Evolutionary conservation across 495 filamentous ascomycete species (phyloP).

Genomic region (Elasticomyces elasticus): DNA sequence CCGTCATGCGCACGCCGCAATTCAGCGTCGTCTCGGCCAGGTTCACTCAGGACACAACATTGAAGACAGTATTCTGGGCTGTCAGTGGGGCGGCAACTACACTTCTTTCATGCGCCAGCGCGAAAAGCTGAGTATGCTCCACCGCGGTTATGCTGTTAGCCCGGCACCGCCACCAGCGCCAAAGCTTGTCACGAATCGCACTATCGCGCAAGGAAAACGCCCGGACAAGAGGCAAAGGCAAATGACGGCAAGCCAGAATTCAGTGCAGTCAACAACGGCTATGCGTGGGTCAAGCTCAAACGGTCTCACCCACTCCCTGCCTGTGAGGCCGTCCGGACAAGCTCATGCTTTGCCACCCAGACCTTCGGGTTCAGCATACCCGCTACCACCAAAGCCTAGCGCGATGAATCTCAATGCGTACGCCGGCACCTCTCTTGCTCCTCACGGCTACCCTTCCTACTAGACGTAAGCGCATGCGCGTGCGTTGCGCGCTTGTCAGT

Average conservation of each 20-base stretch:
- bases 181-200: neutral
- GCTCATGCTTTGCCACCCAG: neutral
- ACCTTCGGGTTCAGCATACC: too few relatives aligned
- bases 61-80: constrained; percentile 26
- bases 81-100: constrained; percentile 32
- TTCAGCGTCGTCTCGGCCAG: constrained; percentile 52
- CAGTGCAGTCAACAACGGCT: neutral
- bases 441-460: neutral
- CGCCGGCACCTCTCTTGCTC: neutral
- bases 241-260: neutral
- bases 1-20: constrained; percentile 44
- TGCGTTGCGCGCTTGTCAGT: neutral
- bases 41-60: constrained; percentile 37
- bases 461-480: neutral
- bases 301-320: neutral
- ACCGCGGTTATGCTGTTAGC: constrained; percentile 1
- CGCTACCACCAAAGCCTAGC: neutral
- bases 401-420: neutral
- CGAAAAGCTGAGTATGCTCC: constrained; percentile 11
- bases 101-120: constrained; percentile 27
- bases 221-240: neutral
- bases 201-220: neutral
- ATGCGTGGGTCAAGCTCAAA: neutral
- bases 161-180: constrained; percentile 7
- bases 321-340: neutral